Evolutionary conservation across 2,329 filamentous ascomycete species (phyloP), one percentile per base, ranked within the genome.

Genomic region (Fusarium robinianum): DNA sequence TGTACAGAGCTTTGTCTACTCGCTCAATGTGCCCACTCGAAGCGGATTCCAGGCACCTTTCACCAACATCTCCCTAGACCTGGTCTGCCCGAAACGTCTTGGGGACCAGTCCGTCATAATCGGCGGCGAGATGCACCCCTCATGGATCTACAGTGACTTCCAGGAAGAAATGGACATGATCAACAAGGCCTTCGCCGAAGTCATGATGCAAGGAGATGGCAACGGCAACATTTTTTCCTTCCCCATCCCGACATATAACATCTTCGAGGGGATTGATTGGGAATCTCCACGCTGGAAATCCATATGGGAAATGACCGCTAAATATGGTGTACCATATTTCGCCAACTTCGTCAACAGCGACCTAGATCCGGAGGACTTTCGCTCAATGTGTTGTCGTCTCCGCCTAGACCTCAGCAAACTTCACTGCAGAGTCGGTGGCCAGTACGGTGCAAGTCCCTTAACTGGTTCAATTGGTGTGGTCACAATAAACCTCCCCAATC

Each of bases 341-440:
- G 57, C 57, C 12, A 60, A 60, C 27, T 60, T 60, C 9, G 39
- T 60, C 40, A 60, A 58, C 17, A 60, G 57, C 12, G 57, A 60
- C 17, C 36, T 60, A 1, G 49, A 60, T 2, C 57, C 57, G 2
- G 57, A 60, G 3, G 57, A 60, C 21, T 60, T 60, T 14, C 45
- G 57, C 5, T 60, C 57, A 1, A 60, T 60, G 57, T 60, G 57
- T 10, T 60, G 57, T 16, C 49, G 57, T 0, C 15, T 60, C n/a
- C 49, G 57, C 1, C 49, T 60, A 1, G 57, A 60, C 12, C 44
- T 60, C 0, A 58, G 57, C 43, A 60, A 60, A 1, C 40, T 60
- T 0, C 57, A 60, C 10, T 60, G 57, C 7, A 46, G 57, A 24
- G 57, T 60, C 1, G 57, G 57, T 0, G 57, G 57, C 0, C 57